Evolutionary conservation across 2,329 filamentous ascomycete species (phyloP).

Genomic region (Colletotrichum liaoningense): DNA sequence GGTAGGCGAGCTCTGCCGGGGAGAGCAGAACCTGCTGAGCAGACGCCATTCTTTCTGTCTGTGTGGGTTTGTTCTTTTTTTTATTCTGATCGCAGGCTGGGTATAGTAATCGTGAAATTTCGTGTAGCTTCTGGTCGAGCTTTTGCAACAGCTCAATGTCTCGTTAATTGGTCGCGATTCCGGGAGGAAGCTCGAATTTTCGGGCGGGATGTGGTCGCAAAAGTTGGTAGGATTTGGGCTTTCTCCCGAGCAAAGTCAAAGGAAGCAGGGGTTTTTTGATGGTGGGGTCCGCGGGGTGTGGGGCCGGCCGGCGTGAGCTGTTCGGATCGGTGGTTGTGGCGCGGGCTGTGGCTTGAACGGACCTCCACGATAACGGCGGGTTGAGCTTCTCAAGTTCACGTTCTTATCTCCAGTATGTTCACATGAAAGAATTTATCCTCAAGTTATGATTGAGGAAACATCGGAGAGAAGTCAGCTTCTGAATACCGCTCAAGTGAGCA

Average conservation of each 20-base stretch:
- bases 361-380: neutral
- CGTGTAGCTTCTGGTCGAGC: neutral
- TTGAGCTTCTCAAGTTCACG: neutral
- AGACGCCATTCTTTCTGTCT: conserved; percentile 21
- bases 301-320: conserved; percentile 29
- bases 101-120: neutral
- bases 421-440: no score
- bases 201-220: conserved; percentile 17
- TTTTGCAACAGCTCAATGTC: neutral
- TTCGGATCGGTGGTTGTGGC: conserved; percentile 30
- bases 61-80: neutral
- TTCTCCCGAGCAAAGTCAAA: conserved; percentile 18
- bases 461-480: no score
- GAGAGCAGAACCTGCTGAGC: conserved; percentile 82
- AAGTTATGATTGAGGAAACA: no score
- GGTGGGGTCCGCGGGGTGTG: conserved; percentile 35
- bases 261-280: conserved; percentile 30
- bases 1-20: conserved; percentile 94
- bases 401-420: neutral
- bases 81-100: neutral
- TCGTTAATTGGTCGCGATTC: neutral
- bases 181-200: neutral
- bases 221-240: conserved; percentile 22
- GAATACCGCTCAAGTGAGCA: no score
- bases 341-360: neutral